Evolutionary conservation across 2,329 filamentous ascomycete genomes (phyloP).

Genomic region (Fusarium secorum): DNA sequence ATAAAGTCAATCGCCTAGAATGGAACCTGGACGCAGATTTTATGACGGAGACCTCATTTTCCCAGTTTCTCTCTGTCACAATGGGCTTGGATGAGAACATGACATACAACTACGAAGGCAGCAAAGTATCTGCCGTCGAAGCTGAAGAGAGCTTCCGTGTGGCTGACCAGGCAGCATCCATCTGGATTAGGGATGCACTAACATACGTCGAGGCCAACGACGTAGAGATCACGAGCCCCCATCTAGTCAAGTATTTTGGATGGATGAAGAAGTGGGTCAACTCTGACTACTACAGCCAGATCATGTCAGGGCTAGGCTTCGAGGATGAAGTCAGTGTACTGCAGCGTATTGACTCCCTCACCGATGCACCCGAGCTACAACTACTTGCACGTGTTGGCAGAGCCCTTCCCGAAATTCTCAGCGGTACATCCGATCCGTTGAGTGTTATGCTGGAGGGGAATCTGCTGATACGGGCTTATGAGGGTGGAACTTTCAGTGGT

Average conservation of each 20-base stretch:
- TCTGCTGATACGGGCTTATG: background rate
- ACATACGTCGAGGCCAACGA: background rate
- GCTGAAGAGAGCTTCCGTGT: background rate
- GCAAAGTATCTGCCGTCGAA: background rate
- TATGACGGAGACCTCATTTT: background rate
- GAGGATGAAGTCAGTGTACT: background rate
- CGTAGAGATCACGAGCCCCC: background rate
- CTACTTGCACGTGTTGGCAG: background rate
- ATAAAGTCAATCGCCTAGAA: background rate
- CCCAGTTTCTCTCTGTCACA: background rate
- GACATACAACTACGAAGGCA: background rate
- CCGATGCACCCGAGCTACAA: background rate
- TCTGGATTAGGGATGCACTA: conserved; percentile 2
- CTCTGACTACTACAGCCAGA: background rate
- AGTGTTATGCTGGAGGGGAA: background rate
- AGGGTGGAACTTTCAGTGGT: conserved; percentile 2
- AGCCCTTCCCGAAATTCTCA: background rate
- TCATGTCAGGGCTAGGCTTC: background rate
- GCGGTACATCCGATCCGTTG: background rate
- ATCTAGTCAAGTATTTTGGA: conserved; percentile 1
- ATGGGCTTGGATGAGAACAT: background rate
- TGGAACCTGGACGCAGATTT: conserved; percentile 1
- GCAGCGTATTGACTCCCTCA: background rate
- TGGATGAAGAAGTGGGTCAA: conserved; percentile 8
- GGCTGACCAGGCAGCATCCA: conserved; percentile 3